Percentiles rank a stretch among this genome's conserved stretches.
These are phyloP conservation scores for Quercus suber DNA, from an alignment of 306 rosid genomes.

Conservation along the genomic window DNA sequence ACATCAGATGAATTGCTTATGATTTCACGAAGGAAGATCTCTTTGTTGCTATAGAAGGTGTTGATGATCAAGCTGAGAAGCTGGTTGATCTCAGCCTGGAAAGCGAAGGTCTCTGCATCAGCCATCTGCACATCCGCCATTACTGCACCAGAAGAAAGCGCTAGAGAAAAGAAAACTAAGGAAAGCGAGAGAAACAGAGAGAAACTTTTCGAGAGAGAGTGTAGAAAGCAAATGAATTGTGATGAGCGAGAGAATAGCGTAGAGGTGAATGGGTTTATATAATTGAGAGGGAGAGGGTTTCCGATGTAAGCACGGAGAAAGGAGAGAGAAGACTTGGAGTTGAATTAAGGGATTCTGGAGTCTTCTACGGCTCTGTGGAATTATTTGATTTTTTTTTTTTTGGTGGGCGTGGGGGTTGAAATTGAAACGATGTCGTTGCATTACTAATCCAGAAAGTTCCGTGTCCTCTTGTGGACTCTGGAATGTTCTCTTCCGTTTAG, in stretches of 20 bases:
- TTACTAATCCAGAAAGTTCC: conserved; percentile 2
- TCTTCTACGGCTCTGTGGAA: conserved; percentile 41
- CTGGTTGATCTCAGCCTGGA: conserved; percentile 71
- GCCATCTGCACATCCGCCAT: conserved; percentile 55
- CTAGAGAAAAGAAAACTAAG: too few species aligned
- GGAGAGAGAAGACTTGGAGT: not conserved
- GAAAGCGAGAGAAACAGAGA: not conserved
- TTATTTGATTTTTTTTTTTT: too few species aligned
- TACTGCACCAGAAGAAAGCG: not conserved
- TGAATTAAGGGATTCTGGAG: conserved; percentile 31
- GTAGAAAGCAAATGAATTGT: too few species aligned
- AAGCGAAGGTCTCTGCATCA: conserved; percentile 64
- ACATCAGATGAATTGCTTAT: conserved; percentile 66
- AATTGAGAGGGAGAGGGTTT: not conserved
- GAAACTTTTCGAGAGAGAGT: not conserved
- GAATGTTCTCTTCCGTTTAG: conserved; percentile 8
- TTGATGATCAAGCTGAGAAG: conserved; percentile 69
- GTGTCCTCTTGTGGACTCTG: not conserved
- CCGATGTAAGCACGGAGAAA: not conserved
- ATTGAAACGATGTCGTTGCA: not conserved
- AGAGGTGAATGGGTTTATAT: conserved; percentile 1
- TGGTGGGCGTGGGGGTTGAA: not conserved
- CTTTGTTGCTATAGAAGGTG: conserved; percentile 68
- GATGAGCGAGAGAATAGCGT: rapidly evolving
- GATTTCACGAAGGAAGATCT: conserved; percentile 70